Base-by-base conservation (phyloP, 2,329 filamentous ascomycete genomes). In the Neoascochyta sp. region DNA sequence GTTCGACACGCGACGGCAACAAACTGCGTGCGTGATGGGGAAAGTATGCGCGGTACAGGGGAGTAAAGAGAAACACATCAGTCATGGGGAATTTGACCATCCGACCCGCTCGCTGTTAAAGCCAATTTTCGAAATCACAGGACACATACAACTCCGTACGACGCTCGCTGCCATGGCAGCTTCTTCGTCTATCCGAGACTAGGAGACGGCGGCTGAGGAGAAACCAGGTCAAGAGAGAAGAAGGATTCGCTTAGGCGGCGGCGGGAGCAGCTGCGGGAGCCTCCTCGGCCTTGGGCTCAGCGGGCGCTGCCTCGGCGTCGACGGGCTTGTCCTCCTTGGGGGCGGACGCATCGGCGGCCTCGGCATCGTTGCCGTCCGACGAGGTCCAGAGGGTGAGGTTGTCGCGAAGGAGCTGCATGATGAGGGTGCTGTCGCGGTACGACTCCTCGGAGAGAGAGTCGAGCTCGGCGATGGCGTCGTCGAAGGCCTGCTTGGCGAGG, bases 331-430 rank as follows among this genome's bases (percentile, higher is more conserved):
- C 74, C 60, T 86, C 80, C 73, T 82, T 80, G 54, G 76, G 71
- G 38, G 76, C 72, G 40, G 63, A 57, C 36, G 65, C 63, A 39
- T 71, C 73, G 45, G 80, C 71, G 36, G 71, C 71, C 69, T 90
- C 86, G 40, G 76, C 74, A 68, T 95, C 90, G 57, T 75, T 81
- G 56, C 78, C 86, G 65, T 95, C 89, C 39, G 88, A 93, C 53
- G 89, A 95, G 55, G 89, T 95, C 89, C 89, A 95, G 68, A 95
- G 83, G 50, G 89, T 95, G 47, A 96, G 78, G 78, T 95, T 96
- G 76, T 95, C 90, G 65, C 90, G 86, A 67, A 96, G 83, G 44
- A 96, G 79, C 78, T 96, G 90, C 90, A 95, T 96, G 76, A 96
- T 95, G 58, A 96, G 80, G 39, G 90, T 96, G 80, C 88, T 95